A percentile compares a stretch with the other conserved stretches of the same genome.
phyloP scores from a whole-genome alignment of 352 stramenopile species.

The Phytophthora palmivora region DNA sequence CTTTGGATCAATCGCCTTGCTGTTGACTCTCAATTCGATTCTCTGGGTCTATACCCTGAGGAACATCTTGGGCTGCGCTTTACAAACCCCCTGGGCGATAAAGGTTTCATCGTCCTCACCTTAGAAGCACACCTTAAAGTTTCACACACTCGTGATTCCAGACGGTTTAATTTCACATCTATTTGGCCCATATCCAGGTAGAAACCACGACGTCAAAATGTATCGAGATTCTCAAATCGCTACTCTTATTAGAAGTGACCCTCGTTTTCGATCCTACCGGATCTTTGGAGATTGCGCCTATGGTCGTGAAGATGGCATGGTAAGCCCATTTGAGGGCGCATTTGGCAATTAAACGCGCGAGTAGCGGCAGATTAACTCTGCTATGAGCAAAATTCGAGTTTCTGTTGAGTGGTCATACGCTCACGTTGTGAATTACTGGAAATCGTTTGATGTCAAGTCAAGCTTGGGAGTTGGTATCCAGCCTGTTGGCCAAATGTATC shows the following conservation, averaged over 20 bases:
- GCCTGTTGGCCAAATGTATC: constrained; percentile 13
- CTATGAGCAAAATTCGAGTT: constrained; percentile 5
- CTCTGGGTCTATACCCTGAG: no score
- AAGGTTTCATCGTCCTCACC: no score
- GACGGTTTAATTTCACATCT: constrained; percentile 8
- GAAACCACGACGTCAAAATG: constrained; percentile 9
- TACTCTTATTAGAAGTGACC: no score
- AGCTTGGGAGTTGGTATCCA: not conserved
- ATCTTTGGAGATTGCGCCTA: not conserved
- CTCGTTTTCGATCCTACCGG: not conserved
- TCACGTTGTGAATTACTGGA: constrained; percentile 8
- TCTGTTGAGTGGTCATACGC: constrained; percentile 10
- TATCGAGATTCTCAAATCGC: constrained; percentile 2
- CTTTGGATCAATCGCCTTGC: no score
- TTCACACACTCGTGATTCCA: constrained; percentile 2
- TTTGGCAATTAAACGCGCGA: not conserved
- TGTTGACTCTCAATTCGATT: no score
- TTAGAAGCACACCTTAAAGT: no score
- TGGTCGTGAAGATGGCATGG: not conserved
- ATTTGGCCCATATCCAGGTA: not conserved
- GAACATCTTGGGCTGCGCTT: no score
- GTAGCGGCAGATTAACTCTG: not conserved
- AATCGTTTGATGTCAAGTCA: constrained; percentile 4
- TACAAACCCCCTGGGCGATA: no score
- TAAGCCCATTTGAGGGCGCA: not conserved